phyloP scores from a whole-genome alignment of 306 rosid genomes.

The Vigna hirtella region DNA sequence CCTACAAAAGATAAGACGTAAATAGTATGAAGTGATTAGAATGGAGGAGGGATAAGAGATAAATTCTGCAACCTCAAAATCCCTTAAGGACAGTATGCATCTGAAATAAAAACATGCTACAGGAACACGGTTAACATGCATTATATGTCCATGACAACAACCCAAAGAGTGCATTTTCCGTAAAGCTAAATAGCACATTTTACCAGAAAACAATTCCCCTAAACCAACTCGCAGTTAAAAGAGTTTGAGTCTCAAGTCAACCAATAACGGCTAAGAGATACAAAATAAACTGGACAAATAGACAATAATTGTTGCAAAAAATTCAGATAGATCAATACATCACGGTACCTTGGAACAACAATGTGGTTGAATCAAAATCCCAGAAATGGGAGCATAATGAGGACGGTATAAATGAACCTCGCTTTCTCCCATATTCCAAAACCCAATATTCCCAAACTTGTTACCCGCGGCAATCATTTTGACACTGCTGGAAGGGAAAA shows the following conservation, averaged over 20 bases:
- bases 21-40: not conserved
- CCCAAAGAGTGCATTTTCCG: not conserved
- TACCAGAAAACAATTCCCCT: not conserved
- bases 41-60: not conserved
- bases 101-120: not conserved
- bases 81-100: not conserved
- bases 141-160: not conserved
- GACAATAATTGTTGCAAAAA: not conserved
- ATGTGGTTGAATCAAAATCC: slow-evolving; percentile 68
- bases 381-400: slow-evolving; percentile 74
- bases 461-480: slow-evolving; percentile 72
- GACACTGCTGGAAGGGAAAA: slow-evolving; percentile 66
- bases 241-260: not conserved
- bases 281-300: not conserved
- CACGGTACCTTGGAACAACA: slow-evolving; percentile 71
- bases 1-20: not conserved
- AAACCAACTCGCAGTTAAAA: not conserved
- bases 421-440: slow-evolving; percentile 67
- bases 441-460: slow-evolving; percentile 77
- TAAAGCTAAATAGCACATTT: not conserved
- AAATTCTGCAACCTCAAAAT: no score
- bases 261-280: not conserved
- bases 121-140: not conserved
- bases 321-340: not conserved
- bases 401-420: slow-evolving; percentile 65